phyloP scores from a whole-genome alignment of 495 filamentous ascomycete genomes.

The Penicillium paradoxum region DNA sequence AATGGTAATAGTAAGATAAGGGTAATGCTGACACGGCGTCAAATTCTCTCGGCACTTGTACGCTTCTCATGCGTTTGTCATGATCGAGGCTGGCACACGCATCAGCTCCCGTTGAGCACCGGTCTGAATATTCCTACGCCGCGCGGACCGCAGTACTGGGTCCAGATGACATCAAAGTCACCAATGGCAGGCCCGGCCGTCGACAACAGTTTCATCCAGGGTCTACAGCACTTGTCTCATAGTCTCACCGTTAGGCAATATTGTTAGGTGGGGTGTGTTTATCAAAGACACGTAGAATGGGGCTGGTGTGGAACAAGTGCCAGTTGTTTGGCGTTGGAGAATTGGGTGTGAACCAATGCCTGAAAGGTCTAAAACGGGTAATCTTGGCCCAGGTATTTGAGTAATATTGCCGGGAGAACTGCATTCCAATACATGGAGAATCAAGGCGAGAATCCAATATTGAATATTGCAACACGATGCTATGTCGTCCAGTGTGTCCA shows the following conservation, averaged over 20 bases:
- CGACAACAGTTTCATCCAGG: background rate
- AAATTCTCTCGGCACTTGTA: background rate
- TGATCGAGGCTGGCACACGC: slow-evolving; percentile 1
- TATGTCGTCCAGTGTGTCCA: too few relatives aligned
- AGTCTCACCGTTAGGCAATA: background rate
- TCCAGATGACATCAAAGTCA: slow-evolving; percentile 9
- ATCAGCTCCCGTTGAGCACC: background rate
- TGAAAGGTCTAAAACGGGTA: background rate
- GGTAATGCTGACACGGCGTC: background rate
- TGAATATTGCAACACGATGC: background rate
- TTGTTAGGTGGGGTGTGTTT: background rate
- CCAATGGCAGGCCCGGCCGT: background rate
- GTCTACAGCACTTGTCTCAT: background rate
- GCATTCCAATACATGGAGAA: background rate
- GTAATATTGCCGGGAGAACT: background rate
- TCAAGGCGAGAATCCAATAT: background rate
- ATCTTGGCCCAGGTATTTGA: background rate
- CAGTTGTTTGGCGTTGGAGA: background rate
- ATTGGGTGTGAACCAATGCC: slow-evolving; percentile 5
- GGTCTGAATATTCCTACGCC: background rate
- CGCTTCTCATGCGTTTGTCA: background rate
- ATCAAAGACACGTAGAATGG: slow-evolving; percentile 18
- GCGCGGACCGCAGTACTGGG: slow-evolving; percentile 15
- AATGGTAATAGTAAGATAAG: background rate
- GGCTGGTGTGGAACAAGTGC: slow-evolving; percentile 11